Evolutionary conservation across 2,329 filamentous ascomycete genomes (phyloP), one percentile per base, ranked within the genome.

Genomic region (Penicillium brasilianum): DNA sequence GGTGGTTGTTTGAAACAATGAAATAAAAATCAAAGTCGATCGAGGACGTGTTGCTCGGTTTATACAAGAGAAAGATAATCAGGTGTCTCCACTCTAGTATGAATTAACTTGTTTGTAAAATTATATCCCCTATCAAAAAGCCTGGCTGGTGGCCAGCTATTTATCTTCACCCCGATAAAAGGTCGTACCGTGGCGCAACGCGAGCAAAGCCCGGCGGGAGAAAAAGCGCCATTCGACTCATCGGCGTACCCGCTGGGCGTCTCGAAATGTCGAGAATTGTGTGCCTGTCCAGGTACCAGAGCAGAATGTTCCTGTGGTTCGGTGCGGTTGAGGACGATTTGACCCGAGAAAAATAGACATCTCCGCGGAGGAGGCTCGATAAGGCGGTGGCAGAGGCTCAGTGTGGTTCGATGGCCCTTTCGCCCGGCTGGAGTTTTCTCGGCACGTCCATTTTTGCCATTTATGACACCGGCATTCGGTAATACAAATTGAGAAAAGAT

Each of bases 291-390:
- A 58, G 59, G 41, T 44, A 52, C 50, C 59, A 53, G 36, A 13
- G n/a, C 16, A 18, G 34, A 3, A 13, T 25, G 18, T 28, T 28
- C 25, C 22, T 22, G 11, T 53, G 59, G 58, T 39, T 57, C 63
- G 60, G 58, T 30, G 13, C 14, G 22, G 20, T 44, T 39, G 20
- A 30, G 25, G 16, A 34, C 49, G 48, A 41, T 53, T 57, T 41
- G 34, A 18, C n/a, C 52, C 56, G 54, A 46, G 30, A 54, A 46
- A 52, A 43, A 41, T 36, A 39, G 55, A 54, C 52, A 64, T 65
- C 63, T 67, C 65, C 65, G 65, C 65, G 65, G 65, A 66, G 37
- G 46, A 30, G 44, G 30, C 32, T 49, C 11, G 30, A 34, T 50
- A 55, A 60, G 39, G 55, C 50, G 20, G 20, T 44, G n/a, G 25